A percentile compares a stretch with the other conserved stretches of the same genome.
phyloP scores from a whole-genome alignment of 345 rosid species.

The Eucalyptus microcorys region DNA sequence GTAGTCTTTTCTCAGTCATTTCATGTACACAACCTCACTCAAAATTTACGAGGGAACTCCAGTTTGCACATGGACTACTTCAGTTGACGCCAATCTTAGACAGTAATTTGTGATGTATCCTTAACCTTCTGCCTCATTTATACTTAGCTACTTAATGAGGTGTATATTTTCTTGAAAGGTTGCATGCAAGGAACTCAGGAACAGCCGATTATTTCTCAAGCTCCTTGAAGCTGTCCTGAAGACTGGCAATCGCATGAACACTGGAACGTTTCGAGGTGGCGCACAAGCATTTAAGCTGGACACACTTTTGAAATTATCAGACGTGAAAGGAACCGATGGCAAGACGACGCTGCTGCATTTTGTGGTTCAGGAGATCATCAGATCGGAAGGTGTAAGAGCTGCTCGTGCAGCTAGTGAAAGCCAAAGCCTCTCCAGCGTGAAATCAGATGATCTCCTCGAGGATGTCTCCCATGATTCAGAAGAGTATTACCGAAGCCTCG shows the following conservation, averaged over 20 bases:
- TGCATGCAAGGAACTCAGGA: conserved; percentile 81
- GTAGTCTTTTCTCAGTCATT: not conserved
- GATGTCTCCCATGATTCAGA: conserved; percentile 48
- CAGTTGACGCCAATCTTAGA: not conserved
- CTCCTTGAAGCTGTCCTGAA: conserved; percentile 97
- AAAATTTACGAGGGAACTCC: not conserved
- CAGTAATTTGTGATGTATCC: not conserved
- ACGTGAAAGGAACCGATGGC: conserved; percentile 92
- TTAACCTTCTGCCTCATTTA: not conserved
- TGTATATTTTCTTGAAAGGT: conserved; percentile 25
- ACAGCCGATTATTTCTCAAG: conserved; percentile 82
- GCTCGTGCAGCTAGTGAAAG: conserved; percentile 65
- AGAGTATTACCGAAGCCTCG: conserved; percentile 57
- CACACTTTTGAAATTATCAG: conserved; percentile 88
- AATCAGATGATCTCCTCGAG: conserved; percentile 66
- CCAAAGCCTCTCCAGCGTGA: conserved; percentile 52
- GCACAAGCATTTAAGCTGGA: conserved; percentile 98
- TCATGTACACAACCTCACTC: not conserved
- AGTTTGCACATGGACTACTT: not conserved
- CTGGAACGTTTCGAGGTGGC: conserved; percentile 95
- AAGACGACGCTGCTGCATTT: conserved; percentile 97
- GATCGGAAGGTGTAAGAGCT: conserved; percentile 86
- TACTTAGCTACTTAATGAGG: not conserved
- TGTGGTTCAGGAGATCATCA: conserved; percentile 88
- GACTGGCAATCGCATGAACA: conserved; percentile 98